A percentile compares a stretch with the other conserved stretches of the same genome.
Evolutionary conservation across 768 basidiomycete species (phyloP).

Genomic region (Termitomyces sp.): DNA sequence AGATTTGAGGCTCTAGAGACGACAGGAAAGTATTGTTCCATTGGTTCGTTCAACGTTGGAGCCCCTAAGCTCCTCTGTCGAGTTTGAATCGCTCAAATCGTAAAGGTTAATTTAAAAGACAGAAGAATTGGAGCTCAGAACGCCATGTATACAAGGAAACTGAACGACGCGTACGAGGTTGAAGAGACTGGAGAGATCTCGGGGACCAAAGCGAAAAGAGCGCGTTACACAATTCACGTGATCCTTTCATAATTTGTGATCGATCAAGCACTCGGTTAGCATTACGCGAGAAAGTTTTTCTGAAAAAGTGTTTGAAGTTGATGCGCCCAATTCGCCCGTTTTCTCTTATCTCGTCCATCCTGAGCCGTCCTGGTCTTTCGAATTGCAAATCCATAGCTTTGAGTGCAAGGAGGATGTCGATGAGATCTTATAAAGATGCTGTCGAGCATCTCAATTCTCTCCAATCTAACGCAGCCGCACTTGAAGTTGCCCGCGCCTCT

Average conservation of each 20-base stretch:
- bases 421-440: constrained; percentile 69
- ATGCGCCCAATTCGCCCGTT: constrained; percentile 10
- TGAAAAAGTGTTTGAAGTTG: neutral
- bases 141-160: constrained; percentile 5
- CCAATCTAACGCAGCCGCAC: constrained; percentile 91
- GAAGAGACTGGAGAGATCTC: neutral
- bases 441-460: constrained; percentile 71
- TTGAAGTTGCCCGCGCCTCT: constrained; percentile 78
- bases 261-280: neutral
- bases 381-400: neutral
- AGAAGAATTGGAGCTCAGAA: neutral
- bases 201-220: neutral
- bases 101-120: neutral
- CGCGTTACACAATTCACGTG: constrained; percentile 5
- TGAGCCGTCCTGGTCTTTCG: constrained; percentile 6
- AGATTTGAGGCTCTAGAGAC: constrained; percentile 12
- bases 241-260: constrained; percentile 4
- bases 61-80: neutral
- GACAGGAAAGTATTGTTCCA: constrained; percentile 23
- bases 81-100: neutral
- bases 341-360: constrained; percentile 12
- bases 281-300: constrained; percentile 7
- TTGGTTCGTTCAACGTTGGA: constrained; percentile 1
- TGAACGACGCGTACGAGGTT: neutral
- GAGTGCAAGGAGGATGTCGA: constrained; percentile 44